These are phyloP conservation scores for Fraxinus velutina DNA, from an alignment of 305 asterid species.

Conservation along the genomic window DNA sequence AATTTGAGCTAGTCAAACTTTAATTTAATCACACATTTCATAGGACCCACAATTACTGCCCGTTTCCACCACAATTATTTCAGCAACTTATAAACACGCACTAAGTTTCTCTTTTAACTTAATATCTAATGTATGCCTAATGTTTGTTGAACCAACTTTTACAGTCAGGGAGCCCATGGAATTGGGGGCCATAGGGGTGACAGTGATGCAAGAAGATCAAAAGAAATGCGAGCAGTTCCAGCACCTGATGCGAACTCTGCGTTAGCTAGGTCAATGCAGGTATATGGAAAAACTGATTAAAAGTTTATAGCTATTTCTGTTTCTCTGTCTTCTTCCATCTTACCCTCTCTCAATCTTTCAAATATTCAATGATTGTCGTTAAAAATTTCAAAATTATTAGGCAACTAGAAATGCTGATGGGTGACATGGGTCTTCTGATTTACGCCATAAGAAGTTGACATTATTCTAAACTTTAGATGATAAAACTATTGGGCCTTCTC, in stretches of 20 bases:
- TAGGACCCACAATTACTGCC: background rate
- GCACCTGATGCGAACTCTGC: constrained; percentile 44
- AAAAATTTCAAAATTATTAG: background rate
- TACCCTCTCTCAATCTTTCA: background rate
- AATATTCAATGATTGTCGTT: background rate
- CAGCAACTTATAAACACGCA: background rate
- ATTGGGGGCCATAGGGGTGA: constrained; percentile 41
- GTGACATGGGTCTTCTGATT: background rate
- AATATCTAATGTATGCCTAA: background rate
- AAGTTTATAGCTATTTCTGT: background rate
- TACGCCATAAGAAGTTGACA: background rate
- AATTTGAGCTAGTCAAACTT: background rate
- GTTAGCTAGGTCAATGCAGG: constrained; percentile 50
- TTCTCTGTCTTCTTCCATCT: background rate
- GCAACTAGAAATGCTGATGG: background rate
- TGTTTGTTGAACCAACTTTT: constrained; percentile 21
- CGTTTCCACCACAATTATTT: background rate
- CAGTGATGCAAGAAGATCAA: constrained; percentile 35
- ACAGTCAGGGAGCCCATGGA: constrained; percentile 56
- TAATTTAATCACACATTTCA: background rate
- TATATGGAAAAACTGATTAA: constrained; percentile 17
- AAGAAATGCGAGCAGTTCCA: constrained; percentile 39
- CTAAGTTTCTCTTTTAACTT: background rate
- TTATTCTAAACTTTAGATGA: constrained; percentile 3
- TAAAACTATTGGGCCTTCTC: background rate